Base-by-base conservation (phyloP, 2,329 filamentous ascomycete genomes). In the Canariomyces notabilis region DNA sequence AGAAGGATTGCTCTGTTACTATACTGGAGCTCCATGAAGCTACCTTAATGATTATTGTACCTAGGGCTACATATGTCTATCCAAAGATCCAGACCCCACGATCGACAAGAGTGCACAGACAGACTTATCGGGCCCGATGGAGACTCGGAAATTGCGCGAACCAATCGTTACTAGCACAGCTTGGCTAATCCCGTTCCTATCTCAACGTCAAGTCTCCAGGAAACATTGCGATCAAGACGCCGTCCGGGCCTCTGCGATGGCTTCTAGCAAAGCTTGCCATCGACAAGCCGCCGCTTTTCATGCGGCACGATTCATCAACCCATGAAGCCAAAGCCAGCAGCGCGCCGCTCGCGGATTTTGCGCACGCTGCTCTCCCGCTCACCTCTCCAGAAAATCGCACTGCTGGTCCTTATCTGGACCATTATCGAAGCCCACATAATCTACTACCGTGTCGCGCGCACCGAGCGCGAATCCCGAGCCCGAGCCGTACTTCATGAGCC, bases 391-490 rank as follows among this genome's bases (percentile, higher is more conserved):
- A 55, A 51, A 39, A 35, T 58, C 22, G 18, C 46, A 32, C 36
- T 51, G 34, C 21, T 48, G 20, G 37, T 58, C 23, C 15, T 59
- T 19, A 14, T 59, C 19, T 55, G 55, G 55, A 50, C 51, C 19
- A 32, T 59, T 23, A 36, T 59, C 45, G 55, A 59, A 33, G 52
- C 57, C 23, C 55, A 58, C 19, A 38, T 57, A 34, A 49, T 51
- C 38, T 50, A 57, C 45, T 54, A 55, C 49, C 55, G 46, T 35
- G 39, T 59, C 37, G 48, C 51, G 14, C 55, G 45, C 35, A 44
- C 55, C 35, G 54, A 57, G 26, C 44, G 40, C 20, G 48, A 53
- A 22, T 37, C 46, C 23, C 36, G 31, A 11, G 29, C 50, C 9
- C 43, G 39, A 6, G 35, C 44, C 15, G 36, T 39, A 5, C 43